Evolutionary conservation across 2,329 filamentous ascomycete species (phyloP), one percentile per base, ranked within the genome.

Genomic region (Cercospora nicotianae): DNA sequence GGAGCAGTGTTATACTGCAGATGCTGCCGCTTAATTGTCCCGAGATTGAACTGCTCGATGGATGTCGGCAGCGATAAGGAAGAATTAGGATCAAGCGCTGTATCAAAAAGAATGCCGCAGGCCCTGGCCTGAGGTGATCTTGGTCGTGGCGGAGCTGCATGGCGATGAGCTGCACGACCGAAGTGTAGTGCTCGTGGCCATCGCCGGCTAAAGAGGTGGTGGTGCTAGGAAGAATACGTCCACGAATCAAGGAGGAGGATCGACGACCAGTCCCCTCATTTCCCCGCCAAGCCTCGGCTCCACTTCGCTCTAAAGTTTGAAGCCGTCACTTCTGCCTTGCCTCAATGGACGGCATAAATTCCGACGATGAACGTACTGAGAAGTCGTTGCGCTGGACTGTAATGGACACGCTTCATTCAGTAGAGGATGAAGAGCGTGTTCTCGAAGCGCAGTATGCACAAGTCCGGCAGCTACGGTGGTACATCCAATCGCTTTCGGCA

Each of bases 31-130:
- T 70, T 60, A 66, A 70, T 66, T 68, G 67, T 58, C 28, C 65
- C 65, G 63, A 65, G 57, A 67, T 59, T 42, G 60, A 66, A 62
- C 5, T 58, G 67, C 55, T 36, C 59, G 61, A 58, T 65, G 58
- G 63, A 62, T 58, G 13, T 64, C 67, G 67, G 64, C 42, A 65
- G 63, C 51, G 67, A 71, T 70, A 69, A 67, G 66, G 39, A 63
- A 61, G 51, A 66, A 63, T 42, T 63, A 63, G 59, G 48, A 48
- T 64, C 13, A 39, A 51, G 62, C 62, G 67, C 30, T 68, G 65
- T 66, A 45, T 39, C 60, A 18, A 28, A n/a, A 48, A 45, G 60
- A 48, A 31, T 31, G 61, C 42, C 62, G 55, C 57, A 66, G 42
- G 51, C 65, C 33, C 59, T 60, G 60, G 63, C 45, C 59, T 57